Conservation (phyloP, 1,284 basidiomycete species). For the Volvariella surrecta region DNA sequence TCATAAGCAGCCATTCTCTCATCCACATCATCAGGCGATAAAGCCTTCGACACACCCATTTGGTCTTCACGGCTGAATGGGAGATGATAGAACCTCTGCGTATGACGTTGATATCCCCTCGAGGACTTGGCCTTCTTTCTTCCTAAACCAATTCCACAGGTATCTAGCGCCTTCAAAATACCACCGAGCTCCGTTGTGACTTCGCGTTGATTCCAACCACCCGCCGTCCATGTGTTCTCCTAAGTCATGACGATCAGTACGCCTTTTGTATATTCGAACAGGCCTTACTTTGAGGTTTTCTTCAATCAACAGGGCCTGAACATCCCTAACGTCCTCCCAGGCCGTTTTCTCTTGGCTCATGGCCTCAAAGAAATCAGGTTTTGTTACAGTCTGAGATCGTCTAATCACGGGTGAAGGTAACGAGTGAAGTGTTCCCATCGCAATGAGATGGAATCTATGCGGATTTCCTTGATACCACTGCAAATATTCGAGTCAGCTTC, state of each 20-base stretch:
- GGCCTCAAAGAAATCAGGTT: conserved; percentile 65
- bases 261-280: not conserved
- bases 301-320: conserved; percentile 44
- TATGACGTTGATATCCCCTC: conserved; percentile 34
- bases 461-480: conserved; percentile 77
- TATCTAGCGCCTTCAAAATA: conserved; percentile 37
- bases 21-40: conserved; percentile 20
- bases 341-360: conserved; percentile 46
- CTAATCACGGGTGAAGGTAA: conserved; percentile 83
- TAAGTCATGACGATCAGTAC: conserved; percentile 2
- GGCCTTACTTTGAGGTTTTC: not conserved
- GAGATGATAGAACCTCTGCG: conserved; percentile 45
- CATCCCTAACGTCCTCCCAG: conserved; percentile 47
- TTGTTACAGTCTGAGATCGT: conserved; percentile 70
- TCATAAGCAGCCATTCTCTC: conserved; percentile 8
- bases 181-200: conserved; percentile 56
- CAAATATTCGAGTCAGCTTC: not conserved
- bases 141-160: too few species aligned
- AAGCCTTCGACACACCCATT: conserved; percentile 19
- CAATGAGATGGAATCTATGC: conserved; percentile 77
- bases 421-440: conserved; percentile 72
- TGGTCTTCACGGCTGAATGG: conserved; percentile 28
- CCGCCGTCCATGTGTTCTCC: conserved; percentile 19
- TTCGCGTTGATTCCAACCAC: conserved; percentile 45
- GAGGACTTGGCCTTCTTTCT: too few species aligned